phyloP scores from a whole-genome alignment of 306 rosid species.

The Cercis canadensis region DNA sequence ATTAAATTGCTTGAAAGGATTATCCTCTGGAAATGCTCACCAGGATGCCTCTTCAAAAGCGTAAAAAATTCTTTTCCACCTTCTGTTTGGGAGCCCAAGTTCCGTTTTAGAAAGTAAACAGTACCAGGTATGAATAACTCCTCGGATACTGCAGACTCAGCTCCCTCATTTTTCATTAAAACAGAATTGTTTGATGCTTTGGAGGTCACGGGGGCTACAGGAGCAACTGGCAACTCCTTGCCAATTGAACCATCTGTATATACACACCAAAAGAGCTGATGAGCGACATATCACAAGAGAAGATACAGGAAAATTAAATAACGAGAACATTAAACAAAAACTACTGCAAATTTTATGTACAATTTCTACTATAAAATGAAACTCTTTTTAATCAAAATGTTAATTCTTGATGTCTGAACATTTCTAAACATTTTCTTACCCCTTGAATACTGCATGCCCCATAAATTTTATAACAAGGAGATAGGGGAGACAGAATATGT shows the following conservation, averaged over 20 bases:
- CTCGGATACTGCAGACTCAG: slow-evolving; percentile 48
- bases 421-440: too few relatives aligned
- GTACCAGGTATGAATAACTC: slow-evolving; percentile 89
- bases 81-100: slow-evolving; percentile 44
- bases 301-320: slow-evolving; percentile 20
- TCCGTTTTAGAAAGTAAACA: slow-evolving; percentile 79
- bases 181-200: slow-evolving; percentile 40
- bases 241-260: slow-evolving; percentile 53
- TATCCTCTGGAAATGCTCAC: slow-evolving; percentile 83
- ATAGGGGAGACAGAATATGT: neutral
- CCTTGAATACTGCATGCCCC: neutral
- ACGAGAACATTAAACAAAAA: slow-evolving; percentile 11
- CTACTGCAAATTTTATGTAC: slow-evolving; percentile 9
- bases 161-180: slow-evolving; percentile 43
- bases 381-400: neutral
- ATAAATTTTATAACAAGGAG: too few relatives aligned
- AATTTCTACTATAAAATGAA: too few relatives aligned
- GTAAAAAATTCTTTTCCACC: slow-evolving; percentile 54
- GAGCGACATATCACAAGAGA: neutral
- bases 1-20: slow-evolving; percentile 76
- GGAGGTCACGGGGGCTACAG: slow-evolving; percentile 30
- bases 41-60: slow-evolving; percentile 75
- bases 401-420: too few relatives aligned
- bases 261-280: slow-evolving; percentile 41
- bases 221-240: slow-evolving; percentile 50